Base-by-base conservation (phyloP, 441 rosid genomes). In the Gossypium lobatum region DNA sequence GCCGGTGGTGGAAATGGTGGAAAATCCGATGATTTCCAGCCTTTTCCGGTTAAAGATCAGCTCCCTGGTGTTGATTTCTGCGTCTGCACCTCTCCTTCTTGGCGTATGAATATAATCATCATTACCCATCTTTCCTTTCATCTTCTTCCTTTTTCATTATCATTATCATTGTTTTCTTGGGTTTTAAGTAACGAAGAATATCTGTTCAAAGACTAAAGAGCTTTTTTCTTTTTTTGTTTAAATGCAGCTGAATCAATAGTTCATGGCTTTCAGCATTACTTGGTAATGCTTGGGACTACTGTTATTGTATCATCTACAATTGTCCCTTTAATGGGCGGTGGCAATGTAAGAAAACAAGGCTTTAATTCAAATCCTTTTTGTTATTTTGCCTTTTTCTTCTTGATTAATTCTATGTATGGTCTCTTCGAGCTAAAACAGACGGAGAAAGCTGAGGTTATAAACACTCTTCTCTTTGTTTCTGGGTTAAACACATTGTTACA, bases 221-320 rank as follows among this genome's bases (percentile, higher is more conserved):
- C 13, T 13, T 9, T 28, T 48, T 13, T 48, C 17, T 48, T 28
- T 3, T 31, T 45, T 39, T 1, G 1, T 20, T 64, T 71, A 31
- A 63, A 72, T 77, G 87, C 98, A 93, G 98, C 89, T 8, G 88
- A 84, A 79, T 91, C 91, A 3, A 52, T 87, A 42, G 8, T 90
- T 26, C 76, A 81, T 11, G 97, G 97, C 65, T 93, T 93, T 78
- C 97, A 91, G 79, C 98, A 93, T 80, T 91, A 89, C 82, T 23
- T 93, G 55, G 94, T 90, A 73, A 88, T 93, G 97, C 86, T 93
- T 37, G 98, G 97, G 63, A 88, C 91, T 10, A 84, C 88, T 3
- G 94, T 91, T 55, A 82, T 91, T 66, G 88, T 91, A 58, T 78
- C 93, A 0, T 83, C 93, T 0, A 79, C 84, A 71, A 80, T 91